phyloP scores from a whole-genome alignment of 2,329 filamentous ascomycete genomes.

The Furcasterigmium sp. region DNA sequence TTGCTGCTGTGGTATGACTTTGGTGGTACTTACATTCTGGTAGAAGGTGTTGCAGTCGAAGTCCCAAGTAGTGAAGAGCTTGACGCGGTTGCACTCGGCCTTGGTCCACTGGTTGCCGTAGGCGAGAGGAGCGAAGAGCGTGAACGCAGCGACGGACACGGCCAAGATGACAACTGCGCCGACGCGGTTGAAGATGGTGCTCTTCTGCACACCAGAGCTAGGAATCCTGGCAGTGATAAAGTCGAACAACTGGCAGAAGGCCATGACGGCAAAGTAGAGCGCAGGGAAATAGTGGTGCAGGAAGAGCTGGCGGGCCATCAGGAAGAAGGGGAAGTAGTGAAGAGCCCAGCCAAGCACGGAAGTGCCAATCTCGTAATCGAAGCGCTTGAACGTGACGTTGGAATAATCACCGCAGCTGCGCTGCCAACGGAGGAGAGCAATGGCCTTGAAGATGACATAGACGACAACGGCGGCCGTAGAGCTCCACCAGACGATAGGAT shows the following conservation, averaged over 20 bases:
- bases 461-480: slow-evolving; percentile 72
- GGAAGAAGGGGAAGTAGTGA: slow-evolving; percentile 98
- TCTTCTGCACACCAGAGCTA: slow-evolving; percentile 61
- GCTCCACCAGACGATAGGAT: slow-evolving; percentile 91
- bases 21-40: slow-evolving; percentile 65
- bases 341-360: slow-evolving; percentile 91
- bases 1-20: slow-evolving; percentile 28
- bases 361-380: slow-evolving; percentile 93
- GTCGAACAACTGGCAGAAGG: slow-evolving; percentile 85
- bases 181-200: slow-evolving; percentile 69
- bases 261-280: slow-evolving; percentile 88
- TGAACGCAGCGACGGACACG: slow-evolving; percentile 70
- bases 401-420: slow-evolving; percentile 84
- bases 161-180: slow-evolving; percentile 69
- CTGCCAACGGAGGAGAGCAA: slow-evolving; percentile 90
- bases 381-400: slow-evolving; percentile 82
- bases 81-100: slow-evolving; percentile 77
- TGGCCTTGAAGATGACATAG: slow-evolving; percentile 79
- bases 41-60: slow-evolving; percentile 97
- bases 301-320: slow-evolving; percentile 98
- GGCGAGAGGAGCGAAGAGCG: slow-evolving; percentile 79
- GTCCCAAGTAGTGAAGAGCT: slow-evolving; percentile 87
- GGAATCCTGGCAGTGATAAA: slow-evolving; percentile 71
- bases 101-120: slow-evolving; percentile 96
- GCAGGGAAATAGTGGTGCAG: slow-evolving; percentile 98